Base-by-base conservation (phyloP, 805 yeast genomes). In the Ogataea dorogensis region DNA sequence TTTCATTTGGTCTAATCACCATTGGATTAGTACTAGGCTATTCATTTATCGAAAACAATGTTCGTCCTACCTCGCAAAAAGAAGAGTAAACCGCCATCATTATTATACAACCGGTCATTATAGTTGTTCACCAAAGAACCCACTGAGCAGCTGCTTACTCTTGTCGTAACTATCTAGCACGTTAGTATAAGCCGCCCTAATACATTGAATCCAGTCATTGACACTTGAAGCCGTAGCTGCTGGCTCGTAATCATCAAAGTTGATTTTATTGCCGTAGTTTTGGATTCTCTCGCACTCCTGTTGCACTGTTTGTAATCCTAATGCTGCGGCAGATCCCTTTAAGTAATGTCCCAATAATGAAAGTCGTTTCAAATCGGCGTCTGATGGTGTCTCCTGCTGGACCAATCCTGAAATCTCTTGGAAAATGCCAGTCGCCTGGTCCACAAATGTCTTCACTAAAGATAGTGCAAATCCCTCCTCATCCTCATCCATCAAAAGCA, bases 401-500 rank as follows among this genome's bases (percentile, higher is more conserved):
- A 85, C 54, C n/a, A 76, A 72, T 6, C 63, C 63, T 38, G 80
- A 81, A 57, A 93, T 84, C 44, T 85, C 77, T 24, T 62, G 65
- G 52, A 89, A 85, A 0, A 95, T 91, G 13, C 79, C 81, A 41
- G 71, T 70, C 5, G 95, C 96, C 63, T 93, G 98, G 39, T 86
- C 95, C 40, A 83, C 86, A 59, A 86, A 91, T 20, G 94, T 88
- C 42, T 75, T 75, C 36, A 91, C 81, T 39, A 93, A 68, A 23
- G 83, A 73, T 50, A 77, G 69, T 21, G 91, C 81, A 67, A 93
- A 93, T 6, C 87, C 96, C 41, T 89, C 93, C 55, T 85, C 95
- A 53, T 91, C 98, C 54, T 91, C 96, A 61, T 93, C 98, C 97
- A 93, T 89, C 35, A 86, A 80, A 33, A 89, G 74, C 40, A 93